These are phyloP conservation scores for Cyberlindnera veronae DNA, from an alignment of 805 yeast species.

Conservation along the genomic window DNA sequence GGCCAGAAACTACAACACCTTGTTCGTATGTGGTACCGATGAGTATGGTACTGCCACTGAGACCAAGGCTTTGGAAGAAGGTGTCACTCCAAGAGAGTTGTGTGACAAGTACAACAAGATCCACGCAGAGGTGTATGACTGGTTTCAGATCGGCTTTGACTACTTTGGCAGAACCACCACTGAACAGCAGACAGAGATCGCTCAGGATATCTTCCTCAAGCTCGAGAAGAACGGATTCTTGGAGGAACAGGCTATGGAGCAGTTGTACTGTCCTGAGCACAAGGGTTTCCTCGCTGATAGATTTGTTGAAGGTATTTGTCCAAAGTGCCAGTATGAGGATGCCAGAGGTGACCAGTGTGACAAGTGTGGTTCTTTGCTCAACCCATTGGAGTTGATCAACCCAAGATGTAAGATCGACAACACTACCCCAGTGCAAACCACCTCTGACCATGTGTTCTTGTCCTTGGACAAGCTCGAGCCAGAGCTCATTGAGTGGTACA, in stretches of 20 bases:
- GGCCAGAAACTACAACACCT: constrained; percentile 80
- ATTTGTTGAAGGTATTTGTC: constrained; percentile 96
- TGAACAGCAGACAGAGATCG: constrained; percentile 84
- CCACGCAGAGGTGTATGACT: constrained; percentile 88
- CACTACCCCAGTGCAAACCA: constrained; percentile 72
- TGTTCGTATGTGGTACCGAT: constrained; percentile 94
- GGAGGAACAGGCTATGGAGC: constrained; percentile 86
- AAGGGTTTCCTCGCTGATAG: constrained; percentile 92
- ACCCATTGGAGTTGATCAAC: constrained; percentile 88
- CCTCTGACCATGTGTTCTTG: constrained; percentile 83
- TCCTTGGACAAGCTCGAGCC: constrained; percentile 82
- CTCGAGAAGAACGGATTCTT: constrained; percentile 72
- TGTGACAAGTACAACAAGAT: constrained; percentile 88
- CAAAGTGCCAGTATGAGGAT: constrained; percentile 90
- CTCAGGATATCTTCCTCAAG: constrained; percentile 86
- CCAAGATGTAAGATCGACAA: constrained; percentile 95
- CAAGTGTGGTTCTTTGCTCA: constrained; percentile 83
- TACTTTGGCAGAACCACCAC: constrained; percentile 97
- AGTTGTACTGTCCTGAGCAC: constrained; percentile 88
- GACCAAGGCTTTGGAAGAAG: constrained; percentile 94
- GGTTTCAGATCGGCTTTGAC: constrained; percentile 96
- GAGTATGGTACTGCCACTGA: constrained; percentile 99
- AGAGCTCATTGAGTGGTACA: constrained; percentile 68
- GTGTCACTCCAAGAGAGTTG: constrained; percentile 79
- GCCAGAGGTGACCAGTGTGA: constrained; percentile 99